Evolutionary conservation across 768 basidiomycete genomes (phyloP).

Genomic region (Naganishia friedmannii): DNA sequence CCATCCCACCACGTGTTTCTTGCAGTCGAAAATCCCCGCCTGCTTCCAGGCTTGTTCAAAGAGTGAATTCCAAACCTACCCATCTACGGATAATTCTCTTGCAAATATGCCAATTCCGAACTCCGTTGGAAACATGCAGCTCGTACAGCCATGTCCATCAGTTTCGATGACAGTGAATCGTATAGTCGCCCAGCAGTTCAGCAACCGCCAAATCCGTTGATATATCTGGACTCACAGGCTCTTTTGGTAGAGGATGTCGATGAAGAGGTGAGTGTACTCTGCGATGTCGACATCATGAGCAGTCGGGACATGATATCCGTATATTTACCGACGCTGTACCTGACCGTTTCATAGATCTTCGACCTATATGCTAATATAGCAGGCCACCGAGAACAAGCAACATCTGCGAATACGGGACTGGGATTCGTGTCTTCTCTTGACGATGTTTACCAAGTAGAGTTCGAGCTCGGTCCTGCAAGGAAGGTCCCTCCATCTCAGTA

Average conservation of each 20-base stretch:
- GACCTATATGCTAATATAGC: constrained; percentile 47
- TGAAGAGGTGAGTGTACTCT: constrained; percentile 42
- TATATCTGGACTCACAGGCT: constrained; percentile 35
- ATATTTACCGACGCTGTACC: not conserved
- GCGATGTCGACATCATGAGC: not conserved
- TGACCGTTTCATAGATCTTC: constrained; percentile 36
- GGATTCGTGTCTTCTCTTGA: constrained; percentile 40
- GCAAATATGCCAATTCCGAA: too few species aligned
- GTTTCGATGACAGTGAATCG: not conserved
- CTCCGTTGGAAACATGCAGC: not conserved
- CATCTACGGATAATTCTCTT: too few species aligned
- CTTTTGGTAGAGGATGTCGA: constrained; percentile 42
- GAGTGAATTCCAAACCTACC: too few species aligned
- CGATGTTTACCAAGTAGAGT: constrained; percentile 35
- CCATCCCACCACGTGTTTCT: too few species aligned
- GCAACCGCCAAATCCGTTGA: constrained; percentile 27
- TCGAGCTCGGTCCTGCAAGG: constrained; percentile 32
- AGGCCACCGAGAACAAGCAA: constrained; percentile 23
- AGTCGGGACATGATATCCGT: not conserved
- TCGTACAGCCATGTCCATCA: not conserved
- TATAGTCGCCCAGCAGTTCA: not conserved
- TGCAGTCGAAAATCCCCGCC: too few species aligned
- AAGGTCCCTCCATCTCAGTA: not conserved
- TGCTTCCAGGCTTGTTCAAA: too few species aligned
- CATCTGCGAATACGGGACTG: constrained; percentile 35